phyloP scores from a whole-genome alignment of 163 green algal species.

The Prototheca stagnorum region DNA sequence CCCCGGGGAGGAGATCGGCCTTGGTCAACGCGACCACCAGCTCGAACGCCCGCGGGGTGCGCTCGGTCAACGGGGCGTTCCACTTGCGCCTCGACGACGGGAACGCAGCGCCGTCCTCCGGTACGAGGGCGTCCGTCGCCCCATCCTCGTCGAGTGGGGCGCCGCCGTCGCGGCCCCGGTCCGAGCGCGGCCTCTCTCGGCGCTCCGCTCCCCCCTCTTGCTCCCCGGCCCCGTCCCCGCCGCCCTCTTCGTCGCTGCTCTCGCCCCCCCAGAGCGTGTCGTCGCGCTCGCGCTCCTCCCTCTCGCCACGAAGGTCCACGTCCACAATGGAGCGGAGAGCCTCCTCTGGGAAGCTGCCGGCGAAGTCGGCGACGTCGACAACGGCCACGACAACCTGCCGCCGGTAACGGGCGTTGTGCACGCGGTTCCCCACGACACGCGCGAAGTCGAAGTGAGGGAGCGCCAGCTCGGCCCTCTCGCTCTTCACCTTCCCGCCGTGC shows the following conservation, averaged over 20 bases:
- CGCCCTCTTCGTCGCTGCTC: neutral
- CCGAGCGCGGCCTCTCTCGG: neutral
- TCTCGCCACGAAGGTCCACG: neutral
- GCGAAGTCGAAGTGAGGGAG: constrained; percentile 86
- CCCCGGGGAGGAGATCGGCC: constrained; percentile 62
- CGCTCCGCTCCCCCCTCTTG: too few species aligned
- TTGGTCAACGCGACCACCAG: constrained; percentile 87
- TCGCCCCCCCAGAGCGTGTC: too few species aligned
- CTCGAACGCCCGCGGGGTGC: constrained; percentile 28
- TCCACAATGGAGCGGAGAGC: neutral
- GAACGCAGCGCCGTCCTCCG: too few species aligned
- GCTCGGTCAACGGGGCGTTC: constrained; percentile 2
- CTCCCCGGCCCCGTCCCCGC: too few species aligned
- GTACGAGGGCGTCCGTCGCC: too few species aligned
- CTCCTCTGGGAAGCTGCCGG: constrained; percentile 60
- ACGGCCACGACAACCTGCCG: constrained; percentile 68
- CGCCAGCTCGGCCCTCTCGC: constrained; percentile 40
- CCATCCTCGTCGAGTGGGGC: too few species aligned
- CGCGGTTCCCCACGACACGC: constrained; percentile 54
- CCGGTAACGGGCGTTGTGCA: constrained; percentile 50
- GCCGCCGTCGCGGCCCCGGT: too few species aligned
- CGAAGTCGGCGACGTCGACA: constrained; percentile 90
- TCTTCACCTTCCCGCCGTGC: constrained; percentile 63
- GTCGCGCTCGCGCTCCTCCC: neutral
- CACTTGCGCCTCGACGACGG: too few species aligned